phyloP scores from a whole-genome alignment of 2,329 filamentous ascomycete species.

The Sphaceloma murrayae region DNA sequence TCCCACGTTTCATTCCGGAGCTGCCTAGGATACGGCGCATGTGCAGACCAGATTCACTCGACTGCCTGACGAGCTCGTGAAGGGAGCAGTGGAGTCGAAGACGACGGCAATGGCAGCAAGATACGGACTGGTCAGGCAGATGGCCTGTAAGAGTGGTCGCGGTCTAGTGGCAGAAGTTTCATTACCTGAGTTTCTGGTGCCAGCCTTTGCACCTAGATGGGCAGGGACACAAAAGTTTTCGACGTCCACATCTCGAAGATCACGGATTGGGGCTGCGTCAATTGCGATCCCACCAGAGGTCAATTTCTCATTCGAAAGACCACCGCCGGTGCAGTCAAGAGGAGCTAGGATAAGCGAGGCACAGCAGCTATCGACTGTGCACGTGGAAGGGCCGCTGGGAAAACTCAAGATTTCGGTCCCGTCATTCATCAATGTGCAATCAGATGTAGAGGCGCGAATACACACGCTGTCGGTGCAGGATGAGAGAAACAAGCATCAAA shows the following conservation, averaged over 20 bases:
- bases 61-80: not conserved
- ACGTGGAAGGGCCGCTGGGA: conserved; percentile 73
- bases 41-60: not conserved
- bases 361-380: conserved; percentile 57
- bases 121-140: not conserved
- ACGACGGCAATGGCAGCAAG: not conserved
- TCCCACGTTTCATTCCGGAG: too few relatives aligned
- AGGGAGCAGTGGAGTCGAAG: not conserved
- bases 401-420: conserved; percentile 71
- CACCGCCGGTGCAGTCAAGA: conserved; percentile 46
- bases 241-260: conserved; percentile 54
- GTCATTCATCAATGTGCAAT: conserved; percentile 61
- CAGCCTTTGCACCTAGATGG: conserved; percentile 1
- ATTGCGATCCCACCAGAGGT: conserved; percentile 78
- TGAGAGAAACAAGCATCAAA: conserved; percentile 59
- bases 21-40: too few relatives aligned
- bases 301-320: conserved; percentile 56
- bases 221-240: conserved; percentile 48
- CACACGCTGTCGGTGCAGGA: conserved; percentile 63
- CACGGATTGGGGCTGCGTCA: conserved; percentile 76
- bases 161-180: conserved; percentile 3
- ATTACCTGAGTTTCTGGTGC: conserved; percentile 10
- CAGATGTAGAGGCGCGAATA: conserved; percentile 54
- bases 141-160: not conserved
- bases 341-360: conserved; percentile 52